Percentiles rank a stretch among this genome's conserved stretches.
Conservation (phyloP, 2,329 filamentous ascomycete species). For the Aspergillus versicolor region DNA sequence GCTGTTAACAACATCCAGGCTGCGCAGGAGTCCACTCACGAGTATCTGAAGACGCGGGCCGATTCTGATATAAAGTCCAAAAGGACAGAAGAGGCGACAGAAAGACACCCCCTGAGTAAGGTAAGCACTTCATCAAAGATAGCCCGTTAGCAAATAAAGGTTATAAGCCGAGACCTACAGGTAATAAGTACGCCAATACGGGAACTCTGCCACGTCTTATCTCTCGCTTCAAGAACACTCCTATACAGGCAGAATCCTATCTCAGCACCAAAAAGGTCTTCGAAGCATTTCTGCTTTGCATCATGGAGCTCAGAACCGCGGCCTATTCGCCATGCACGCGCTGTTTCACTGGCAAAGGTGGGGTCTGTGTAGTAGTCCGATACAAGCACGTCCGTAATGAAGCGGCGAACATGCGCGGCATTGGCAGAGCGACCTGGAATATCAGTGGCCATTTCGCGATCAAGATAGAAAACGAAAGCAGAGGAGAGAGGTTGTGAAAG, state of each 20-base stretch:
- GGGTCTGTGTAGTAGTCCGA: background rate
- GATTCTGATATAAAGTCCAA: too few relatives aligned
- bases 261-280: constrained; percentile 1
- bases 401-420: background rate
- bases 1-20: too few relatives aligned
- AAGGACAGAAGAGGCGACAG: too few relatives aligned
- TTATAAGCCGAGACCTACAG: too few relatives aligned
- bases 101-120: too few relatives aligned
- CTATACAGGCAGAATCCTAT: constrained; percentile 1
- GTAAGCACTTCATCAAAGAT: too few relatives aligned
- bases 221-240: background rate
- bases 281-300: background rate
- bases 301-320: background rate
- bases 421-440: background rate
- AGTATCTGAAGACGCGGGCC: too few relatives aligned
- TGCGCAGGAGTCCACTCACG: too few relatives aligned
- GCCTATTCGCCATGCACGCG: background rate
- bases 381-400: background rate
- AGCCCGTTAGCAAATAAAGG: too few relatives aligned
- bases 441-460: too few relatives aligned
- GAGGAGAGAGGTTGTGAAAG: too few relatives aligned
- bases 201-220: background rate
- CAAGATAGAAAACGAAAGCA: too few relatives aligned
- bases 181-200: background rate
- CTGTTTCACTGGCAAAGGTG: background rate